These are phyloP conservation scores for Sporothrix sp. DNA, from an alignment of 2,329 filamentous ascomycete species.

Conservation along the genomic window DNA sequence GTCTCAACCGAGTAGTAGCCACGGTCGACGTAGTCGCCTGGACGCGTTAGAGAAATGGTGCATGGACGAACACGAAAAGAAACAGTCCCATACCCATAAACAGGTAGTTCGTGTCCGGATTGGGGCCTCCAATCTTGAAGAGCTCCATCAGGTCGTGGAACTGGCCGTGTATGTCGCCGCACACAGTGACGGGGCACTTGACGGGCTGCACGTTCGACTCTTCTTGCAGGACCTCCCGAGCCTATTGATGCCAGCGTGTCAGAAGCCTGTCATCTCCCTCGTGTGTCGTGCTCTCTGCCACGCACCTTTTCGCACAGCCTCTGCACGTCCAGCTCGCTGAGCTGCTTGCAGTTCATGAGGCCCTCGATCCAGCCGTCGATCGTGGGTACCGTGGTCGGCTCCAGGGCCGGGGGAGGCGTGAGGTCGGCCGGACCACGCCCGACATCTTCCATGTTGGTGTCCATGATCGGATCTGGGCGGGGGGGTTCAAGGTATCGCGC, in stretches of 20 bases:
- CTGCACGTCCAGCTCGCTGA: conserved; percentile 88
- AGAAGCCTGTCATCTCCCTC: not conserved
- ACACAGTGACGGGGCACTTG: conserved; percentile 98
- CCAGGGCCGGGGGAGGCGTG: conserved; percentile 54
- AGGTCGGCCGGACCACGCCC: conserved; percentile 74
- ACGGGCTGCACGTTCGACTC: conserved; percentile 99
- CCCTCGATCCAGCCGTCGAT: conserved; percentile 98
- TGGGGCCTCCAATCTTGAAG: conserved; percentile 96
- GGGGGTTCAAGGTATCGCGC: too few relatives aligned
- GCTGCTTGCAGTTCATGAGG: conserved; percentile 97
- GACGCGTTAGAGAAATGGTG: not conserved
- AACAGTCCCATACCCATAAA: conserved; percentile 71
- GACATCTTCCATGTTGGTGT: conserved; percentile 99
- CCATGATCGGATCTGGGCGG: conserved; percentile 48
- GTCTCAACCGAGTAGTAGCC: conserved; percentile 99
- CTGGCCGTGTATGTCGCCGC: conserved; percentile 97
- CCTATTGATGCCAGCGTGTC: conserved; percentile 39
- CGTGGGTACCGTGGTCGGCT: conserved; percentile 83
- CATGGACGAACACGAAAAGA: not conserved
- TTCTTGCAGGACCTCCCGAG: conserved; percentile 90
- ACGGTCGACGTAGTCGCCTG: conserved; percentile 95
- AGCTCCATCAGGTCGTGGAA: conserved; percentile 99
- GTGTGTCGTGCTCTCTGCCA: not conserved
- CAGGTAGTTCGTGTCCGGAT: conserved; percentile 97
- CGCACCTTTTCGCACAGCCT: conserved; percentile 94